Percentiles rank a stretch among this genome's conserved stretches.
These are phyloP conservation scores for Fraxinus pennsylvanica DNA, from an alignment of 257 asterid genomes.

Conservation along the genomic window DNA sequence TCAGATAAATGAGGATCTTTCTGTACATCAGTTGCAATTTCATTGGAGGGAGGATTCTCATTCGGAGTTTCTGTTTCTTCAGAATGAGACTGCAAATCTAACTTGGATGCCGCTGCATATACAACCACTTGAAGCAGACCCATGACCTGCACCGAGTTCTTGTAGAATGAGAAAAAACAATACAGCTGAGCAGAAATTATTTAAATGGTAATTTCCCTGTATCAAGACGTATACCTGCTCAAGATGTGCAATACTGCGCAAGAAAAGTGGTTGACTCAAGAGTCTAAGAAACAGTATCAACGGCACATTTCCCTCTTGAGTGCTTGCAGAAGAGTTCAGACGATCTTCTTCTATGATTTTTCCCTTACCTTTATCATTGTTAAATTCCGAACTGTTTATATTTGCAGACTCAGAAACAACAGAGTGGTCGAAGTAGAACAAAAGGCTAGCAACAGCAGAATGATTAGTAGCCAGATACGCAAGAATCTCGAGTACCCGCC, in stretches of 20 bases:
- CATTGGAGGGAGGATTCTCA: constrained; percentile 51
- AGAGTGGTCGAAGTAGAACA: constrained; percentile 77
- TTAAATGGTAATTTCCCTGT: constrained; percentile 12
- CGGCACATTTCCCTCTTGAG: constrained; percentile 63
- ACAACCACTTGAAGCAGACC: constrained; percentile 89
- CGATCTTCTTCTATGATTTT: constrained; percentile 54
- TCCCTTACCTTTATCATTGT: constrained; percentile 66
- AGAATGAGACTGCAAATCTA: constrained; percentile 51
- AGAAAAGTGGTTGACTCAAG: constrained; percentile 76
- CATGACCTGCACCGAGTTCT: constrained; percentile 63
- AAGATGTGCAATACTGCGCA: constrained; percentile 85
- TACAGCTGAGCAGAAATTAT: constrained; percentile 16
- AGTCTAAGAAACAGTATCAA: constrained; percentile 81
- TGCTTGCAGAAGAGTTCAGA: constrained; percentile 39
- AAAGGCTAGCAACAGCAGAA: constrained; percentile 82
- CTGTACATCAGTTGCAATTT: constrained; percentile 37
- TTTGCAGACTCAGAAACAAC: constrained; percentile 52
- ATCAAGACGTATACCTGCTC: constrained; percentile 68
- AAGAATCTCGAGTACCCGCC: constrained; percentile 82
- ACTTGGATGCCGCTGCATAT: constrained; percentile 81
- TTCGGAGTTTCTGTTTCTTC: constrained; percentile 51
- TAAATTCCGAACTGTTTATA: constrained; percentile 36
- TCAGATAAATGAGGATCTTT: constrained; percentile 43
- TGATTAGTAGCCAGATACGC: constrained; percentile 89
- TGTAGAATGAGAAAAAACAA: constrained; percentile 13